A percentile compares a stretch with the other conserved stretches of the same genome.
phyloP scores from a whole-genome alignment of 1,139 yeast species.

The Debaryomyces fabryi region DNA sequence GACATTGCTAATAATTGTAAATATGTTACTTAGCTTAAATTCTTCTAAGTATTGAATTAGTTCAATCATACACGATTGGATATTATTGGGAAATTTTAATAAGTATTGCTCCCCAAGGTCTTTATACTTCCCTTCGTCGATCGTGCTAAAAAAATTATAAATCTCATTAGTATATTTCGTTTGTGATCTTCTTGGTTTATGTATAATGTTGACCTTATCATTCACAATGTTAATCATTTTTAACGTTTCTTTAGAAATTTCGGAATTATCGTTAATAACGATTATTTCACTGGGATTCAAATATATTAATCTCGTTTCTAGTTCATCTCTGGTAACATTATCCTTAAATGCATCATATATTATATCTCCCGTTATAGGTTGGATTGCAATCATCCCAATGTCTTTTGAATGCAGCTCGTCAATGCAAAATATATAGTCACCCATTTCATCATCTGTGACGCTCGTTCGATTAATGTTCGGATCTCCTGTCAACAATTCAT shows the following conservation, averaged over 20 bases:
- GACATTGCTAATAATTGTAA: constrained; percentile 52
- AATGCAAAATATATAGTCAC: constrained; percentile 36
- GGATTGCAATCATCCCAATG: constrained; percentile 64
- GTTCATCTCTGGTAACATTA: constrained; percentile 52
- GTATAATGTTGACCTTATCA: constrained; percentile 17
- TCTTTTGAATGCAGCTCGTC: constrained; percentile 18
- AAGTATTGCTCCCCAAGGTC: constrained; percentile 29
- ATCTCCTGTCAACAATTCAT: constrained; percentile 37
- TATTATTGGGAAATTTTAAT: constrained; percentile 21
- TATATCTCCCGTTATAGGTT: constrained; percentile 78
- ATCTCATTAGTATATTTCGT: constrained; percentile 18
- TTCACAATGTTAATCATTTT: constrained; percentile 21
- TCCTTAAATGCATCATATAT: constrained; percentile 70
- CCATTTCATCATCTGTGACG: constrained; percentile 23
- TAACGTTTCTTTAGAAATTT: constrained; percentile 33
- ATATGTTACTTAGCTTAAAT: constrained; percentile 60
- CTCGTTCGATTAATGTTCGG: constrained; percentile 11
- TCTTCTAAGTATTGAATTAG: constrained; percentile 59
- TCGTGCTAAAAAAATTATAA: constrained; percentile 16
- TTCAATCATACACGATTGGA: constrained; percentile 50
- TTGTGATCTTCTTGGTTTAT: constrained; percentile 10
- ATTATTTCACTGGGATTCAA: constrained; percentile 75
- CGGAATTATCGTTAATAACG: constrained; percentile 39
- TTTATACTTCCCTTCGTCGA: constrained; percentile 16
- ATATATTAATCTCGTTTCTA: constrained; percentile 75